These are phyloP conservation scores for Chrysosporium queenslandicum DNA, from an alignment of 2,329 filamentous ascomycete species.

Conservation along the genomic window DNA sequence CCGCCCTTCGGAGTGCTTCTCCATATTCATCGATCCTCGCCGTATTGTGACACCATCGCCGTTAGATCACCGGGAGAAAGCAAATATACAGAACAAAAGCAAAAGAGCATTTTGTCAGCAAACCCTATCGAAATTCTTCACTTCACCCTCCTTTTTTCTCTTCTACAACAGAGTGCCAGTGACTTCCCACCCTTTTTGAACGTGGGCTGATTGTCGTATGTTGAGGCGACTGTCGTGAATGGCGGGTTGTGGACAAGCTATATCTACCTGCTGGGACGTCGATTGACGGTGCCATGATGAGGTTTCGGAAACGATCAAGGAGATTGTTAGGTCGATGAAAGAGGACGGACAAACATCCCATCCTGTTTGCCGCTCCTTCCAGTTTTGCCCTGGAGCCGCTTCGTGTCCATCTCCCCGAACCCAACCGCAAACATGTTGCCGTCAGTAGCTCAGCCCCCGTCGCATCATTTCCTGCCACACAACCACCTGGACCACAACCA, in stretches of 20 bases:
- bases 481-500: slow-evolving; percentile 30
- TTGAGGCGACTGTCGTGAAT: slow-evolving; percentile 9
- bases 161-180: not conserved
- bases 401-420: not conserved
- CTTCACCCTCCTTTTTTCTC: no score
- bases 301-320: slow-evolving; percentile 38
- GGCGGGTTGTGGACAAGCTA: slow-evolving; percentile 9
- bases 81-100: no score
- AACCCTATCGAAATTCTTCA: no score
- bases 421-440: slow-evolving; percentile 38
- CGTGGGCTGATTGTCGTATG: not conserved
- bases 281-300: slow-evolving; percentile 31
- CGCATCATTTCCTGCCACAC: slow-evolving; percentile 34
- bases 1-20: not conserved
- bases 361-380: slow-evolving; percentile 11
- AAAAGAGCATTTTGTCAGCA: no score
- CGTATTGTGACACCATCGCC: slow-evolving; percentile 2
- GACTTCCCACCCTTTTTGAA: not conserved
- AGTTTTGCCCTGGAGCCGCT: not conserved
- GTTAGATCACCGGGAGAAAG: not conserved
- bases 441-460: slow-evolving; percentile 35
- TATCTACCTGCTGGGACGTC: slow-evolving; percentile 6
- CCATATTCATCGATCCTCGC: not conserved
- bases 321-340: slow-evolving; percentile 31
- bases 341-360: slow-evolving; percentile 12